Conservation (phyloP, 805 yeast species). For the Yamadazyma tumulicola region DNA sequence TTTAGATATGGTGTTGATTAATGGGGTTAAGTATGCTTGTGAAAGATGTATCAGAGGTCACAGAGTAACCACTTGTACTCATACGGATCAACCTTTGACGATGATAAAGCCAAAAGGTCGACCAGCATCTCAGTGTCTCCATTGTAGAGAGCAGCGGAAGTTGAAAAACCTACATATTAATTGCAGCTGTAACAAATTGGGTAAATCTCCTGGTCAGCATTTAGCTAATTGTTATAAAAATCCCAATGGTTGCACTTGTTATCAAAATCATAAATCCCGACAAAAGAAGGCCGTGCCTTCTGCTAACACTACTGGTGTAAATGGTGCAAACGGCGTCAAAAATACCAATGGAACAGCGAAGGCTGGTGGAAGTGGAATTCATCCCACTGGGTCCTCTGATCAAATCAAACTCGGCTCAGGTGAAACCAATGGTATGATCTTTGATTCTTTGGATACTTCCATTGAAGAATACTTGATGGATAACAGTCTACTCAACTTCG, state of each 20-base stretch:
- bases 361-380: background rate
- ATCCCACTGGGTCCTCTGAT: background rate
- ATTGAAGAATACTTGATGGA: conserved; percentile 5
- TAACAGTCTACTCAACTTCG: conserved; percentile 1
- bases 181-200: conserved; percentile 66
- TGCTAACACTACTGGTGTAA: background rate
- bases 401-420: conserved; percentile 5
- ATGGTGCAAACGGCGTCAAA: background rate
- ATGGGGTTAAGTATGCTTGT: conserved; percentile 94
- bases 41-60: conserved; percentile 96
- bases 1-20: conserved; percentile 71
- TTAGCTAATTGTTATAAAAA: conserved; percentile 37
- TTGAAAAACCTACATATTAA: conserved; percentile 60
- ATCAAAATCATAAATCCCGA: conserved; percentile 16
- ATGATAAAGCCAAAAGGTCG: conserved; percentile 97
- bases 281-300: conserved; percentile 3
- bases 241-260: conserved; percentile 38
- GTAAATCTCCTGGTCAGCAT: conserved; percentile 38
- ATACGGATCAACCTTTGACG: conserved; percentile 83
- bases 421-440: conserved; percentile 9
- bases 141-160: conserved; percentile 75
- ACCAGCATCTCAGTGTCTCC: conserved; percentile 88
- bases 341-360: background rate
- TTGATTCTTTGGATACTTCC: conserved; percentile 4
- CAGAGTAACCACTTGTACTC: conserved; percentile 90